A percentile compares a stretch with the other conserved stretches of the same genome.
Evolutionary conservation across 192 early-diverging fungal genomes (phyloP).

Genomic region (Podila horticola): DNA sequence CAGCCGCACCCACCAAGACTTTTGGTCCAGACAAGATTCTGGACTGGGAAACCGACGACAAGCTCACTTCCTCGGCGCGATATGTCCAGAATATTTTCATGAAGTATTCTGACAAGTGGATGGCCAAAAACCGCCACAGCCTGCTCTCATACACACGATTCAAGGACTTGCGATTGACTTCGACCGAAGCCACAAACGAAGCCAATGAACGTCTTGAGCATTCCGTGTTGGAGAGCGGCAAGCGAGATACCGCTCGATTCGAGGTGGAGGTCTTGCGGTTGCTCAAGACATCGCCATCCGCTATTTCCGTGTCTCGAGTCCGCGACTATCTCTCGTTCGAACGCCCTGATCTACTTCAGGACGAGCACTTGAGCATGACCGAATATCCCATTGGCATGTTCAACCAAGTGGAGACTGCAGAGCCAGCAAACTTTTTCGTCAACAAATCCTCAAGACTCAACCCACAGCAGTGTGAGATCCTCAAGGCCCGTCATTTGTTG

Average conservation of each 20-base stretch:
- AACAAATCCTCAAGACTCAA: conserved; percentile 8
- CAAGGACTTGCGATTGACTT: conserved; percentile 14
- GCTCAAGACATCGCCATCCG: conserved; percentile 24
- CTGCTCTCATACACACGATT: conserved; percentile 19
- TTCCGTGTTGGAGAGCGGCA: conserved; percentile 14
- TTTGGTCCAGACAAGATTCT: conserved; percentile 24
- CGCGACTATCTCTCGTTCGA: conserved; percentile 8
- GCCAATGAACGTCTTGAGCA: background rate
- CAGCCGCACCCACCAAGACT: conserved; percentile 1
- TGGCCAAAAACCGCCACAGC: conserved; percentile 8
- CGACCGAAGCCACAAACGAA: conserved; percentile 7
- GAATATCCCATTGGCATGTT: conserved; percentile 26
- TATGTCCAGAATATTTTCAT: conserved; percentile 4
- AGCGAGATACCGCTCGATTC: conserved; percentile 16
- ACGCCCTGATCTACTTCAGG: conserved; percentile 20
- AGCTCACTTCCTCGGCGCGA: background rate
- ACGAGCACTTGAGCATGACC: conserved; percentile 20
- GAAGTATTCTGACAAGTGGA: conserved; percentile 11
- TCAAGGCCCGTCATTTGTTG: conserved; percentile 23
- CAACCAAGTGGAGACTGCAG: conserved; percentile 18
- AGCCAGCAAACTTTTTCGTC: conserved; percentile 20
- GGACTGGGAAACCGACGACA: conserved; percentile 11
- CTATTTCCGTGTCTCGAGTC: conserved; percentile 6
- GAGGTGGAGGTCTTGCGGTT: conserved; percentile 14
- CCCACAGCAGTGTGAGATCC: conserved; percentile 33